A percentile compares a stretch with the other conserved stretches of the same genome.
Conservation (phyloP, 208 protist species). For the Phytomonas francai region DNA sequence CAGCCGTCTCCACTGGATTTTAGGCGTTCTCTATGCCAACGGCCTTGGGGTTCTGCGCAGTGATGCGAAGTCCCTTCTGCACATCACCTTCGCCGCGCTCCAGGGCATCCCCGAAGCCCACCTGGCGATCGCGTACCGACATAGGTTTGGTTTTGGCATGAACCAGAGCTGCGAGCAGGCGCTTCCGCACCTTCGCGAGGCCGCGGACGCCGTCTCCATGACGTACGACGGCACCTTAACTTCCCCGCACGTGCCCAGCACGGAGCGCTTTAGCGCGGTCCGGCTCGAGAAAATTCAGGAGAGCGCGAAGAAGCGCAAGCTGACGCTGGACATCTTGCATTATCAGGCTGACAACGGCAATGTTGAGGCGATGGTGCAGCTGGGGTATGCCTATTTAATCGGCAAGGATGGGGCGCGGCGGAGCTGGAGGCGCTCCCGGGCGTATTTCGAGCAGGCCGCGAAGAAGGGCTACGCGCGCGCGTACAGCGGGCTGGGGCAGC, state of each 20-base stretch:
- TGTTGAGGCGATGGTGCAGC: slow-evolving; percentile 29
- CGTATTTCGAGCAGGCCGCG: slow-evolving; percentile 37
- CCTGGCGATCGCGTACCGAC: slow-evolving; percentile 72
- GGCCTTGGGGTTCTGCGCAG: slow-evolving; percentile 62
- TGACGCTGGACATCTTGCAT: slow-evolving; percentile 30
- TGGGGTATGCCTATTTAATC: slow-evolving; percentile 56
- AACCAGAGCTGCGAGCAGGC: slow-evolving; percentile 43
- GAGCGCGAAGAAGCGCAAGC: slow-evolving; percentile 12
- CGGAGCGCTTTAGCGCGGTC: slow-evolving; percentile 2
- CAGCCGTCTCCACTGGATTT: slow-evolving; percentile 63
- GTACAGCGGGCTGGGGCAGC: slow-evolving; percentile 49
- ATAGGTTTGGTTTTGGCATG: slow-evolving; percentile 53
- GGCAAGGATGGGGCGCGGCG: slow-evolving; percentile 36
- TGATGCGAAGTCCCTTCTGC: slow-evolving; percentile 50
- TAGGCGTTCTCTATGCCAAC: slow-evolving; percentile 70
- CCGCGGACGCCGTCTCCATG: slow-evolving; percentile 63
- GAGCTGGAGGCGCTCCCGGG: slow-evolving; percentile 27
- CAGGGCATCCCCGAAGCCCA: slow-evolving; percentile 61
- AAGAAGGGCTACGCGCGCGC: slow-evolving; percentile 25
- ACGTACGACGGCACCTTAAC: slow-evolving; percentile 21
- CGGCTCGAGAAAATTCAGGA: neutral
- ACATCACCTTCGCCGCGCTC: slow-evolving; percentile 78
- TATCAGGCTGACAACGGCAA: slow-evolving; percentile 48
- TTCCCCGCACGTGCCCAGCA: too few relatives aligned
- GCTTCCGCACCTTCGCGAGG: slow-evolving; percentile 52